These are phyloP conservation scores for Leccinum uliginosum DNA, from an alignment of 768 basidiomycete genomes.

Conservation along the genomic window DNA sequence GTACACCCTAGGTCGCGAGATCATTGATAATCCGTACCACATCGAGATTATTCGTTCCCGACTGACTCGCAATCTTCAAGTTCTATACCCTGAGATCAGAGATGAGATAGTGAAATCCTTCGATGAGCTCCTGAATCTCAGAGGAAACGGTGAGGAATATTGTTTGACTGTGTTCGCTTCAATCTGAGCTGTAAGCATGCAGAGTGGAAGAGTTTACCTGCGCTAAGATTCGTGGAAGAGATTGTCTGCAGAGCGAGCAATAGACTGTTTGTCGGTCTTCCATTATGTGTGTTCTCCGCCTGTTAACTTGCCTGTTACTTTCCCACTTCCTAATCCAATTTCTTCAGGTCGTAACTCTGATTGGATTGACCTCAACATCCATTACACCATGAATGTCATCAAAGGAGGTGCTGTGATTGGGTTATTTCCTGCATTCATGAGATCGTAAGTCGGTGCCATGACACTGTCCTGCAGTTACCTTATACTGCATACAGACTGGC, in stretches of 20 bases:
- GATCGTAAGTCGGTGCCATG: constrained; percentile 24
- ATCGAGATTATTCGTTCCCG: constrained; percentile 22
- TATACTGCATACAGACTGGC: not conserved
- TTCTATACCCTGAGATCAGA: constrained; percentile 37
- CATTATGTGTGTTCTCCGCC: constrained; percentile 32
- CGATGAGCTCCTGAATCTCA: not conserved
- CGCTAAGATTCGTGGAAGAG: constrained; percentile 14
- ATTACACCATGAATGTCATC: constrained; percentile 29
- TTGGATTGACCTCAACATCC: constrained; percentile 24
- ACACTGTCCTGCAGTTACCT: not conserved
- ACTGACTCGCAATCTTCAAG: constrained; percentile 37
- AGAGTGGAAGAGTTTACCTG: not conserved
- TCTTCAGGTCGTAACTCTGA: not conserved
- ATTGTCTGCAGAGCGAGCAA: constrained; percentile 41
- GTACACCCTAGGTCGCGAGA: constrained; percentile 33
- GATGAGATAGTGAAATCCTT: constrained; percentile 42
- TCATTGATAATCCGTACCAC: constrained; percentile 19
- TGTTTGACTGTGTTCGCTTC: not conserved
- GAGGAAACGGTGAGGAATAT: not conserved
- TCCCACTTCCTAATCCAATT: no score
- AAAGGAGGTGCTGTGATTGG: constrained; percentile 1
- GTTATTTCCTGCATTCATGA: constrained; percentile 29
- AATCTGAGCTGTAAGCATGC: not conserved
- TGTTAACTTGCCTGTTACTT: not conserved
- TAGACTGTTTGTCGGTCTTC: constrained; percentile 45